Base-by-base conservation (phyloP, 1,284 basidiomycete species). In the Fomitopsis pinicola region DNA sequence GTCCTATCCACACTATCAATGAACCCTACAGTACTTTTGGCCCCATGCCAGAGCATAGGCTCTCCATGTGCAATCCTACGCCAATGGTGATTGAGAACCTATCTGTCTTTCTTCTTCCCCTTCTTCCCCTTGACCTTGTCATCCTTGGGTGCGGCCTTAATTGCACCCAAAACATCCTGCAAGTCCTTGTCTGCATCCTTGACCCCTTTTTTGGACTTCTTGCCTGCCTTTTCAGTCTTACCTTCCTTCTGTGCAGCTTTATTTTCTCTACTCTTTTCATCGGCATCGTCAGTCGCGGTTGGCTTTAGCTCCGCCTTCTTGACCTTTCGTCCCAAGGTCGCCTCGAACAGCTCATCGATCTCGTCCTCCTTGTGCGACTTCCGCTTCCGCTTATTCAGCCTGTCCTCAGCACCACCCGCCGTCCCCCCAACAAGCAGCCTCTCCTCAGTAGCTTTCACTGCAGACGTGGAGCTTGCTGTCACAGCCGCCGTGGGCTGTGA, bases 271-370 rank as follows among this genome's bases (percentile, higher is more conserved):
- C 35, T 22, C 52, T 54, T 54, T 30, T 38, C 28, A 33, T 53
- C 55, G 2, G 42, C 46, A 42, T 19, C 33, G 6, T 44, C 56
- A n/a, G 40, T 36, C 17, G 44, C 54, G 15, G 48, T 63, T 19
- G 65, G 63, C 10, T 59, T 69, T 28, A 83, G 69, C 2, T 77
- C 78, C 17, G 77, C 82, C 65, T 79, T 84, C 75, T 83, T 88
- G 45, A 79, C 72, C 70, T 81, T 86, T 67, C 81, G 84, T 36
- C 85, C 84, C 38, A 86, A 70, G 9, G 78, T 78, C 42, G 76
- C 70, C 57, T 82, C 77, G 68, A 92, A 92, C n/a, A 92, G 75
- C 5, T 75, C 80, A 59, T 92, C 90, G 60, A 92, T 91, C 68
- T 89, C 89, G 66, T 91, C 85, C 48, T 75, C 79, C 12, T 72